Conservation (phyloP, 331 rosid genomes). For the Rosa hybrid region DNA sequence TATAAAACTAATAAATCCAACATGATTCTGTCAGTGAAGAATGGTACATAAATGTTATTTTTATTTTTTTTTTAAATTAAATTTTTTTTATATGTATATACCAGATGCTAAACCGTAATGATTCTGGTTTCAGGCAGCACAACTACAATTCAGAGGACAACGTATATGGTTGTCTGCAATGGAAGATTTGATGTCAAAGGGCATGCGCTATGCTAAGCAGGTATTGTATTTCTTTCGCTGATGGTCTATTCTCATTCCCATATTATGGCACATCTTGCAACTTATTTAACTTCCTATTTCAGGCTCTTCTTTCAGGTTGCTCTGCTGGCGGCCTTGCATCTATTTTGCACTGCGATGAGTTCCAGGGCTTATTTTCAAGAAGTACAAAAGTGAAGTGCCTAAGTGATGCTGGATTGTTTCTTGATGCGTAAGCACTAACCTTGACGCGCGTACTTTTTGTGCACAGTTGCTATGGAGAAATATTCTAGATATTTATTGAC, state of each 20-base stretch:
- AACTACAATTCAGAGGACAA: slow-evolving; percentile 87
- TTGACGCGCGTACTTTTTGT: slow-evolving; percentile 16
- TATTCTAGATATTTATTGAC: slow-evolving; percentile 18
- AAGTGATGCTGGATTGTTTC: slow-evolving; percentile 95
- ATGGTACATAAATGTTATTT: neutral
- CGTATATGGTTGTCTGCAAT: slow-evolving; percentile 93
- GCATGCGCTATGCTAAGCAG: slow-evolving; percentile 84
- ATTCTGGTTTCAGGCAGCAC: slow-evolving; percentile 42
- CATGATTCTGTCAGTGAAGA: neutral
- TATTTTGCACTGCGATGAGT: slow-evolving; percentile 88
- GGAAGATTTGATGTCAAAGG: slow-evolving; percentile 80
- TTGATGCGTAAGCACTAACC: slow-evolving; percentile 64
- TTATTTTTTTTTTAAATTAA: neutral
- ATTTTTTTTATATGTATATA: neutral
- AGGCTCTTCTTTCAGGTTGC: slow-evolving; percentile 97
- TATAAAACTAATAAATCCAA: neutral
- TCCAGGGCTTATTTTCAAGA: slow-evolving; percentile 55
- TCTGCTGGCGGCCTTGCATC: slow-evolving; percentile 97
- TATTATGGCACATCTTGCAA: neutral
- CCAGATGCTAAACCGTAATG: neutral
- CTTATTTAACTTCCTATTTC: slow-evolving; percentile 17
- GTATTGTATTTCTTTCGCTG: slow-evolving; percentile 27
- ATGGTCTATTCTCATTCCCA: slow-evolving; percentile 11
- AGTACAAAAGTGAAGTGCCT: slow-evolving; percentile 82
- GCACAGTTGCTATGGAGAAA: neutral